These are phyloP conservation scores for Datura wrightii DNA, from an alignment of 257 asterid genomes.

Conservation along the genomic window DNA sequence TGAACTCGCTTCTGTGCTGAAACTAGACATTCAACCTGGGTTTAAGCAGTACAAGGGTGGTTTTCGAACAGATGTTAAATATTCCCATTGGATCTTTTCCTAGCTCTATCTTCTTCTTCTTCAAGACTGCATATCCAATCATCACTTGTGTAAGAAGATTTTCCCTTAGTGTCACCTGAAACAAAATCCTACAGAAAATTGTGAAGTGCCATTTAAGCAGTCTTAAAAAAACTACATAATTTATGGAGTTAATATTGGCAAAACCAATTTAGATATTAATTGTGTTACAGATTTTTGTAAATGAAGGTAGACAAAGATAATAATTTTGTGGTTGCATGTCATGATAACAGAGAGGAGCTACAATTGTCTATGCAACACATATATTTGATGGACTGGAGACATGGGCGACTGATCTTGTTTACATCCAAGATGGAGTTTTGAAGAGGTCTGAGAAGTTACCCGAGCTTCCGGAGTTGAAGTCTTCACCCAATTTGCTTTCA, in stretches of 20 bases:
- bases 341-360: conserved; percentile 81
- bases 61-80: neutral
- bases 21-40: conserved; percentile 20
- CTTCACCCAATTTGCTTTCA: conserved; percentile 67
- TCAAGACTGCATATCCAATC: neutral
- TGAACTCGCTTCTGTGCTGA: neutral
- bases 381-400: conserved; percentile 95
- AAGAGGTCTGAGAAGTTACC: conserved; percentile 73
- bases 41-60: neutral
- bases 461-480: conserved; percentile 69
- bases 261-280: neutral
- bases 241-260: neutral
- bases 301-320: too few species aligned
- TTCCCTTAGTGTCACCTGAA: neutral
- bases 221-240: neutral
- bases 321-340: conserved; percentile 27
- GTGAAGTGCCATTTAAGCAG: neutral
- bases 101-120: neutral
- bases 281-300: neutral
- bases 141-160: neutral
- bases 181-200: conserved; percentile 1
- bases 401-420: conserved; percentile 90
- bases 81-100: neutral
- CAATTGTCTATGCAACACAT: conserved; percentile 93
- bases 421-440: conserved; percentile 84